Evolutionary conservation across 2,329 filamentous ascomycete species (phyloP), one percentile per base, ranked within the genome.

Genomic region (Trichothecium sympodiale): DNA sequence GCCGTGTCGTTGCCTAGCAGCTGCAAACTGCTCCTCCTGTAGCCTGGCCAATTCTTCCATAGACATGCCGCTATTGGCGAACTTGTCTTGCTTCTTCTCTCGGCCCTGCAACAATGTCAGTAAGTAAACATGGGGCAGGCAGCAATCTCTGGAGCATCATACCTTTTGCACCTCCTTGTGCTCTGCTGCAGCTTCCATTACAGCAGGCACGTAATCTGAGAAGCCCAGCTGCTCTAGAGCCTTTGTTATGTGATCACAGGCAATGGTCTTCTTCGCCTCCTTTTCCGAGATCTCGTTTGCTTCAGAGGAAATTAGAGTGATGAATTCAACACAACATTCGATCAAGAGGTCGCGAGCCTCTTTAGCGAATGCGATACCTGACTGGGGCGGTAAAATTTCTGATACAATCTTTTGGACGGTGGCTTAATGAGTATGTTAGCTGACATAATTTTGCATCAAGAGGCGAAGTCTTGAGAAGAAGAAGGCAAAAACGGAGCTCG

Each of bases 211-310:
- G 53, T 96, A 98, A 48, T 94, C 87, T 8, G 79, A 73, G 57
- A 96, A 98, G 2, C 89, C 91, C 15, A 98, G 74, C 50, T 94
- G 84, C 49, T 89, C 83, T 29, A 98, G 72, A 1, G 91, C 91
- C 53, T 89, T 89, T 53, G 89, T 93, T 50, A 98, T 93, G 64
- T 98, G 91, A 52, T 98, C 91, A 58, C 86, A 94, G 10, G 89
- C 89, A 49, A 98, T 98, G 4, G 91, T 98, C 72, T 98, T 98
- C 68, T 98, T 98, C 34, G 88, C 86, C 53, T 98, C 91, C 60
- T 94, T 94, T 58, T 98, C 91, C 10, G 88, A 93, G 45, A 98
- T 98, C 51, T 98, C 91, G 60, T 98, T 98, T 43, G 91, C 91
- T 64, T 98, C 89, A 33, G 86, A 94, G n/a, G 88, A 95, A 48